These are phyloP conservation scores for Stagonosporopsis cucurbitacearum DNA, from an alignment of 2,329 filamentous ascomycete genomes.

Conservation along the genomic window DNA sequence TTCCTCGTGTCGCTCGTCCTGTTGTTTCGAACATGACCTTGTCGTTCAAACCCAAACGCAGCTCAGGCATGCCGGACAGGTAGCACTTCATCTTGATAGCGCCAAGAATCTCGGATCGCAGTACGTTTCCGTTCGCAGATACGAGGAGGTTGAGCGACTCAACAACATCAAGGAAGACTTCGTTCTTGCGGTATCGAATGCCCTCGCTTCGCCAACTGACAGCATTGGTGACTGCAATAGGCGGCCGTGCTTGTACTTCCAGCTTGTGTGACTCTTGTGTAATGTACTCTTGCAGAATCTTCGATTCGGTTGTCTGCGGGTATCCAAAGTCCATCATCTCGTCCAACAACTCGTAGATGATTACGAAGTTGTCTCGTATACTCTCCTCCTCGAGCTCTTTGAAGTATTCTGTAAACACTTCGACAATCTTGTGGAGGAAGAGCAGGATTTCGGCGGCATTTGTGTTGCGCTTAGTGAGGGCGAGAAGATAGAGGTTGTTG, in stretches of 20 bases:
- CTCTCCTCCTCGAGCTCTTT: constrained; percentile 98
- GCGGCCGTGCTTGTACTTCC: constrained; percentile 92
- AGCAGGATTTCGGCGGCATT: constrained; percentile 98
- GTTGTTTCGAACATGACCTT: constrained; percentile 99
- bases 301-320: constrained; percentile 96
- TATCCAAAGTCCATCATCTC: constrained; percentile 99
- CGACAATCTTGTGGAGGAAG: constrained; percentile 96
- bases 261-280: constrained; percentile 99
- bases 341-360: constrained; percentile 97
- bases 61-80: constrained; percentile 95
- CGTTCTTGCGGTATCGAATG: constrained; percentile 98
- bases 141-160: constrained; percentile 97
- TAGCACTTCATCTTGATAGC: constrained; percentile 99
- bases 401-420: constrained; percentile 99
- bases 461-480: constrained; percentile 96
- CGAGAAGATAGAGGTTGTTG: constrained; percentile 98
- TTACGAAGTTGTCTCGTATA: constrained; percentile 98
- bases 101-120: constrained; percentile 94
- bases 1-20: constrained; percentile 88
- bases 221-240: constrained; percentile 97
- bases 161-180: constrained; percentile 97
- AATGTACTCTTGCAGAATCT: constrained; percentile 98
- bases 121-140: constrained; percentile 89
- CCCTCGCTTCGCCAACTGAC: constrained; percentile 98
- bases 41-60: constrained; percentile 93